Percentiles rank a stretch among this genome's conserved stretches.
phyloP scores from a whole-genome alignment of 2,329 filamentous ascomycete genomes.

The Monilinia fructicola region DNA sequence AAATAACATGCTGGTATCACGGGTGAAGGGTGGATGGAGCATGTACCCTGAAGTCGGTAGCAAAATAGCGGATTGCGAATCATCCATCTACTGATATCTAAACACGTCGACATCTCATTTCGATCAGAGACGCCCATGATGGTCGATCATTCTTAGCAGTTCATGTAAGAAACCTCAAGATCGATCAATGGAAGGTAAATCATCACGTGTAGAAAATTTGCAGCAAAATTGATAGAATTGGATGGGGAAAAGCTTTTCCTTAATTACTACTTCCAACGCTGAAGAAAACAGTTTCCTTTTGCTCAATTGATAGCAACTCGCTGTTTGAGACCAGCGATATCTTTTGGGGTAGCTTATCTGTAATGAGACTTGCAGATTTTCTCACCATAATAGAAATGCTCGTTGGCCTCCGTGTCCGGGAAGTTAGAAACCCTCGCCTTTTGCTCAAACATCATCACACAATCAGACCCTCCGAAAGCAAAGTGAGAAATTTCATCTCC shows the following conservation, averaged over 20 bases:
- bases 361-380: conserved; percentile 19
- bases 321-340: not conserved
- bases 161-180: not conserved
- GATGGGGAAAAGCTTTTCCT: too few relatives aligned
- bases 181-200: not conserved
- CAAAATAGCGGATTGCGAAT: not conserved
- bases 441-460: conserved; percentile 43
- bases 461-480: conserved; percentile 47
- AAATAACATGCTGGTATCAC: not conserved
- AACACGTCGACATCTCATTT: not conserved
- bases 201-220: not conserved
- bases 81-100: not conserved
- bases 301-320: not conserved
- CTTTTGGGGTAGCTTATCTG: not conserved
- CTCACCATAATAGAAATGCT: conserved; percentile 22
- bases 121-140: not conserved
- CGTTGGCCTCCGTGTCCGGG: conserved; percentile 7
- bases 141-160: not conserved
- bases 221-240: not conserved
- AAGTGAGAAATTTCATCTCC: conserved; percentile 47
- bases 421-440: conserved; percentile 20
- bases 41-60: not conserved
- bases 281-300: not conserved
- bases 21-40: too few relatives aligned
- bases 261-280: not conserved